A percentile compares a stretch with the other conserved stretches of the same genome.
Conservation (phyloP, 106 monocot species). For the Dendrobium huoshanense region DNA sequence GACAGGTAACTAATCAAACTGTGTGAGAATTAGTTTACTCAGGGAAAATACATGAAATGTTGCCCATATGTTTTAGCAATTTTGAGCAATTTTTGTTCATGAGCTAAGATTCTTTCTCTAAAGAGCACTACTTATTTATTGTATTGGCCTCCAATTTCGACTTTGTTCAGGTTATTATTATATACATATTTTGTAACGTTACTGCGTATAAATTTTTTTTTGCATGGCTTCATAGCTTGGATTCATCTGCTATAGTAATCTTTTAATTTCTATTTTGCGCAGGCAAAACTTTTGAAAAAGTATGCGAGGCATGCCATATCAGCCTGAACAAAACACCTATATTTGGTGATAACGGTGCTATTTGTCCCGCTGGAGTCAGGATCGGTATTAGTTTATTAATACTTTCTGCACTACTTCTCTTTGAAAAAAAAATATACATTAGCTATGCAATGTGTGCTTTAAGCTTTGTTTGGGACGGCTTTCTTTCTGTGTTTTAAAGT, state of each 20-base stretch:
- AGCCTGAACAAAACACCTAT: slow-evolving; percentile 87
- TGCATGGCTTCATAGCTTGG: not conserved
- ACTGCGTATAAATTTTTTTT: not conserved
- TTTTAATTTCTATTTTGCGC: slow-evolving; percentile 12
- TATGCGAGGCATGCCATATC: slow-evolving; percentile 91
- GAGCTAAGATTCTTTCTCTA: not conserved
- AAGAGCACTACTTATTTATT: not conserved
- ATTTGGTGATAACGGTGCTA: slow-evolving; percentile 83
- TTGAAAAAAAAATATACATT: not conserved
- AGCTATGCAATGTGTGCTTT: too few species aligned
- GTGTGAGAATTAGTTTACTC: too few species aligned
- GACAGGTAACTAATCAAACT: too few species aligned
- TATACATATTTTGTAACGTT: not conserved
- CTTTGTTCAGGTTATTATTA: not conserved
- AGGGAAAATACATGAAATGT: too few species aligned
- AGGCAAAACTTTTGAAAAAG: slow-evolving; percentile 90
- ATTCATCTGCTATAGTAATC: too few species aligned
- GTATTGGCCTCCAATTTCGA: not conserved
- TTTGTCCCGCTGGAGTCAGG: slow-evolving; percentile 81
- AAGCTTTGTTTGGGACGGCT: too few species aligned
- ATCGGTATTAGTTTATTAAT: slow-evolving; percentile 48
- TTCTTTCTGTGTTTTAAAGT: too few species aligned
- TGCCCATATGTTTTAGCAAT: too few species aligned
- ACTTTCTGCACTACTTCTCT: too few species aligned
- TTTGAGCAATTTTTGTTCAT: too few species aligned